These are phyloP conservation scores for Polytolypa hystricis DNA, from an alignment of 2,329 filamentous ascomycete species.

Conservation along the genomic window DNA sequence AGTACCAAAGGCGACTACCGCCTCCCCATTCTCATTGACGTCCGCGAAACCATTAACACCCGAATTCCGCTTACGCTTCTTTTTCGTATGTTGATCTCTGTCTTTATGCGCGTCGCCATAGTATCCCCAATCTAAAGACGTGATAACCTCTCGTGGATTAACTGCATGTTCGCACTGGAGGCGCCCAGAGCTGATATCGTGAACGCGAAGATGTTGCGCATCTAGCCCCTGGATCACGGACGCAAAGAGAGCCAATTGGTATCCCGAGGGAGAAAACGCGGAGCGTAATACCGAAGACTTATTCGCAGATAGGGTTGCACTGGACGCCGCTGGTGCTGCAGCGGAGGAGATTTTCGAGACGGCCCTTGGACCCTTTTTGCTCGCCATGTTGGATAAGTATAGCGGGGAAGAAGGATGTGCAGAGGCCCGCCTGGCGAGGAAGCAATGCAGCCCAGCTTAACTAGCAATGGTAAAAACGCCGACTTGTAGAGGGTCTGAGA, in stretches of 20 bases:
- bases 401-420: not conserved
- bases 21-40: conserved; percentile 27
- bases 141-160: conserved; percentile 36
- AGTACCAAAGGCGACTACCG: conserved; percentile 40
- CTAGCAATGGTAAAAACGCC: too few species aligned
- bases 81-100: conserved; percentile 32
- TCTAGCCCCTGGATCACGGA: conserved; percentile 44
- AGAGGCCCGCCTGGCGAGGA: not conserved
- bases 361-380: conserved; percentile 34
- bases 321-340: conserved; percentile 26
- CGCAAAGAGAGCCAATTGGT: conserved; percentile 42
- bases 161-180: conserved; percentile 41
- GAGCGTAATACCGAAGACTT: conserved; percentile 40
- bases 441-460: too few species aligned
- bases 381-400: conserved; percentile 27
- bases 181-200: conserved; percentile 39
- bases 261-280: conserved; percentile 40
- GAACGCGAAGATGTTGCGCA: conserved; percentile 41
- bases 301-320: conserved; percentile 26
- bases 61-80: conserved; percentile 41
- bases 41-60: conserved; percentile 28
- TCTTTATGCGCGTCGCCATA: conserved; percentile 25
- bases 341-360: conserved; percentile 35
- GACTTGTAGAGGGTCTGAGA: too few species aligned
- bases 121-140: conserved; percentile 42